Percentiles rank a stretch among this genome's conserved stretches.
Evolutionary conservation across 1,284 basidiomycete species (phyloP).

Genomic region (Cystobasidium sp.): DNA sequence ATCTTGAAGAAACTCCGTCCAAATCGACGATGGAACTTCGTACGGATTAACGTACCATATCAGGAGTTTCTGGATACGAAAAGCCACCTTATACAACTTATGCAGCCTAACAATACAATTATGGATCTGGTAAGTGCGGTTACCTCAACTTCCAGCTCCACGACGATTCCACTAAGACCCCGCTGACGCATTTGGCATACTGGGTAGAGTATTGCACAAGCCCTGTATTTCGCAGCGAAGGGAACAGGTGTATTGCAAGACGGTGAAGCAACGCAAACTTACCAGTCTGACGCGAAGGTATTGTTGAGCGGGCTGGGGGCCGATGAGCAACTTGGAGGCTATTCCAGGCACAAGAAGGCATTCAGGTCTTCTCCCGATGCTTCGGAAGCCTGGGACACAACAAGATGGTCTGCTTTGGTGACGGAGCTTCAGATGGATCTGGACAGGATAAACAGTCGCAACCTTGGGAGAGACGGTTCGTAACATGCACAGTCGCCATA

Average conservation of each 20-base stretch:
- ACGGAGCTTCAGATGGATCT: slow-evolving; percentile 91
- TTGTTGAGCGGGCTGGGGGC: slow-evolving; percentile 91
- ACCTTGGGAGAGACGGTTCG: slow-evolving; percentile 87
- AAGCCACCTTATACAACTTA: slow-evolving; percentile 67
- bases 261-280: slow-evolving; percentile 59
- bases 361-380: slow-evolving; percentile 58
- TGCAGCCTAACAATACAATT: slow-evolving; percentile 65
- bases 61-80: slow-evolving; percentile 62
- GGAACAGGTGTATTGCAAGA: slow-evolving; percentile 68
- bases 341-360: slow-evolving; percentile 82
- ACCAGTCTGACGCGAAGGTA: slow-evolving; percentile 77
- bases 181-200: slow-evolving; percentile 1
- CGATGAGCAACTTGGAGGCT: slow-evolving; percentile 93
- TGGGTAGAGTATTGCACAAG: slow-evolving; percentile 81
- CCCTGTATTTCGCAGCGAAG: slow-evolving; percentile 88
- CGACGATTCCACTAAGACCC: not conserved
- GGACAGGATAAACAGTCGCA: slow-evolving; percentile 84
- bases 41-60: slow-evolving; percentile 83
- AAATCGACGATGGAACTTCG: slow-evolving; percentile 83
- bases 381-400: slow-evolving; percentile 72
- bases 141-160: not conserved
- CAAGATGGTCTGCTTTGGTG: slow-evolving; percentile 70
- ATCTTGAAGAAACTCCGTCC: slow-evolving; percentile 77
- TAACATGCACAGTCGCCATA: slow-evolving; percentile 72
- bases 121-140: slow-evolving; percentile 79